Base-by-base conservation (phyloP, 495 filamentous ascomycete genomes). In the Penicillium antarcticum region DNA sequence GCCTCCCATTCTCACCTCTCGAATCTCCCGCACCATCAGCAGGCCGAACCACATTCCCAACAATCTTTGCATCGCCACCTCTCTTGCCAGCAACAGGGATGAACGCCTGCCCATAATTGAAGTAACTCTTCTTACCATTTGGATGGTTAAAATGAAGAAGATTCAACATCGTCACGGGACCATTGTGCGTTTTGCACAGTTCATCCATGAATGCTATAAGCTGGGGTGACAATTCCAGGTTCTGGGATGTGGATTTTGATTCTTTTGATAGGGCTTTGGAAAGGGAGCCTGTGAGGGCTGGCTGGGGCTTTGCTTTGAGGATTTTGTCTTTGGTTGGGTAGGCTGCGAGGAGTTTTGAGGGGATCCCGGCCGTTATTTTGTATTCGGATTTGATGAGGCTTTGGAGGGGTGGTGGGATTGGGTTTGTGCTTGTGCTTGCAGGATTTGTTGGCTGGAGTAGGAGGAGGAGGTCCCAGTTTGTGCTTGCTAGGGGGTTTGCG, bases 91-190 rank as follows among this genome's bases (percentile, higher is more conserved):
- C 84, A 10, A 81, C 75, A 18, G 73, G 66, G 5, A 72, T 66
- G 55, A 87, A 87, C 7, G 76, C 80, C 31, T 69, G 63, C 2
- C 83, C 82, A 62, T 86, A 87, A 24, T 74, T 61, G 24, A 76
- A 70, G 57, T 87, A 87, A 34, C 71, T 66, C 42, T 74, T 66
- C 56, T 80, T 82, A 50, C 63, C 74, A 11, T 71, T 72, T 0
- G 72, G 69, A 14, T 71, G 62, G 17, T 74, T 67, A 63, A 87
- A 87, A 48, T 82, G 74, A 6, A 87, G 72, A n/a, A 87, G 68
- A 48, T 87, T 87, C n/a, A 87, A 66, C 84, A 86, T 87, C 2
- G 79, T 81, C 4, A 86, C 80, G 0, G 84, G 77, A 8, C 77
- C 74, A 7, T 59, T 36, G 16, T 70, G 66, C 23, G 56, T 62